Percentiles rank a stretch among this genome's conserved stretches.
These are phyloP conservation scores for Prunus padus DNA, from an alignment of 306 rosid genomes.

Conservation along the genomic window DNA sequence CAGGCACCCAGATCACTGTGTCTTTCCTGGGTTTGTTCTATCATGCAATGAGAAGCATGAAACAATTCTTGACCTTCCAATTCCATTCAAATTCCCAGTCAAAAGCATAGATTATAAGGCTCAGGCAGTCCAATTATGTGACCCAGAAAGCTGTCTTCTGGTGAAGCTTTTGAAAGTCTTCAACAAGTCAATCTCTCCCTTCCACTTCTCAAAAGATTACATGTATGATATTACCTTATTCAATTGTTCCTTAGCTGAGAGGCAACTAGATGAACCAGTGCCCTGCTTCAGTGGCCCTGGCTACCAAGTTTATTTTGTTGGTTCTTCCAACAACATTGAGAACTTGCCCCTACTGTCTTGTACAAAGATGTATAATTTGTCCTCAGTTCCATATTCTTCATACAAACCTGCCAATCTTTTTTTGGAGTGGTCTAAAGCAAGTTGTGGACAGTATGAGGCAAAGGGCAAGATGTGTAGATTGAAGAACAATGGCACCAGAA, in stretches of 20 bases:
- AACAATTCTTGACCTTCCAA: slow-evolving; percentile 28
- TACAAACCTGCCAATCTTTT: neutral
- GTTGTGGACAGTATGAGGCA: slow-evolving; percentile 26
- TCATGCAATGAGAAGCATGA: slow-evolving; percentile 22
- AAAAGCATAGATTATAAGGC: slow-evolving; percentile 25
- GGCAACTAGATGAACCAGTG: accelerated
- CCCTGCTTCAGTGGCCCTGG: slow-evolving; percentile 14
- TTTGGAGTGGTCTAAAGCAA: slow-evolving; percentile 31
- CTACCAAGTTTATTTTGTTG: neutral
- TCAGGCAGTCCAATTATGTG: slow-evolving; percentile 23
- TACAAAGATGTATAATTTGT: slow-evolving; percentile 20
- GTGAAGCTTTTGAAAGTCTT: slow-evolving; percentile 9
- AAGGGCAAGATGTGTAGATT: slow-evolving; percentile 22
- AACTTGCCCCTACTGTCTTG: slow-evolving; percentile 5
- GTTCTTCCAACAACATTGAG: accelerated
- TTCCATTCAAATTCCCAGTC: slow-evolving; percentile 20
- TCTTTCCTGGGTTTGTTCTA: slow-evolving; percentile 35
- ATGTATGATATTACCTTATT: neutral
- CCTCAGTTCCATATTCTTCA: neutral
- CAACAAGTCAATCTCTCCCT: slow-evolving; percentile 15
- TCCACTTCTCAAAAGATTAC: neutral
- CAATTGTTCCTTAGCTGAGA: slow-evolving; percentile 25
- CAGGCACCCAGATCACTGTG: slow-evolving; percentile 15
- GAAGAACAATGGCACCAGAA: slow-evolving; percentile 18
- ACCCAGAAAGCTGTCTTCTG: slow-evolving; percentile 12